Evolutionary conservation across 805 yeast genomes (phyloP), one percentile per base, ranked within the genome.

Genomic region (Yamadazyma scolyti): DNA sequence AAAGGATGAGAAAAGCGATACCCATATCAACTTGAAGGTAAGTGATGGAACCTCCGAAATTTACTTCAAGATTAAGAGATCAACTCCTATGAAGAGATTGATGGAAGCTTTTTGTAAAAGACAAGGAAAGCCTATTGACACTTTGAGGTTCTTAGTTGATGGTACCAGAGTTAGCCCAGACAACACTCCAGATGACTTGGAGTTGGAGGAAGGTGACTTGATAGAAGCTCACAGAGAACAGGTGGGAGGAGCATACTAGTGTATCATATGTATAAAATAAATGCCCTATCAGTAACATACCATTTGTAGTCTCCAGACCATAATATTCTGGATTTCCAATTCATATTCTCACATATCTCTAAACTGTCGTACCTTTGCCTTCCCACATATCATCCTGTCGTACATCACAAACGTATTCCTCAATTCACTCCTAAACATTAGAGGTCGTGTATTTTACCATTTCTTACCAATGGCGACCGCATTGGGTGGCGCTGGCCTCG

Each of bases 41-140:
- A 80, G 95, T 20, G 98, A 93, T 59, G 95, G 95, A 28, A 72
- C 82, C 32, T 82, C 95, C 13, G 99, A 93, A 59, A 89, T 93
- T 42, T 88, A 83, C 60, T 93, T 93, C 79, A 89, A 90, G 61
- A 90, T 93, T 61, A 88, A 89, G 68, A 76, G 85, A 63, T 73
- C 89, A 23, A 93, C 98, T 4, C 95, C 90, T 28, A 74, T 93
- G 70, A 84, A 77, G 60, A 84, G 96, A 65, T 78, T 93, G 50
- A 90, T 93, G 88, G 97, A 90, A 52, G 96, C 97, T 9, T 93
- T 90, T 59, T 94, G 97, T 58, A 89, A 89, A 65, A 84, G 98
- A 70, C 96, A 90, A 54, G 97, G 97, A 25, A 90, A 90, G 58
- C 78, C 82, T 43, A 65, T 82, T 53, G 77, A 75, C 46, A 77